These are phyloP conservation scores for Zymoseptoria passerinii DNA, from an alignment of 2,329 filamentous ascomycete species.

Conservation along the genomic window DNA sequence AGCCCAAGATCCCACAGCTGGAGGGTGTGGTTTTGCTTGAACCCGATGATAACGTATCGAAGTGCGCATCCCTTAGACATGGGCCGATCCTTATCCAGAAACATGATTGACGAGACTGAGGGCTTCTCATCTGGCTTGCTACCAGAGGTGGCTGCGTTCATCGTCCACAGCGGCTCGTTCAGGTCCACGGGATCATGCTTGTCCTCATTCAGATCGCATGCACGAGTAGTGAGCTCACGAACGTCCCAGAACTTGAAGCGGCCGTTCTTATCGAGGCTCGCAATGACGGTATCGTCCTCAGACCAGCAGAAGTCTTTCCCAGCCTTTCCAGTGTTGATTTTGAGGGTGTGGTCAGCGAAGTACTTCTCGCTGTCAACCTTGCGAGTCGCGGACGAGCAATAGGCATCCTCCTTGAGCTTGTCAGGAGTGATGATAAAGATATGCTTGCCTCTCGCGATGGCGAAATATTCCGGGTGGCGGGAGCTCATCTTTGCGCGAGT, in stretches of 20 bases:
- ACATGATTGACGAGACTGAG: constrained; percentile 90
- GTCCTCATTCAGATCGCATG: constrained; percentile 35
- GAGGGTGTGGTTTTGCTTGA: constrained; percentile 98
- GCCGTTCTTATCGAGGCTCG: constrained; percentile 93
- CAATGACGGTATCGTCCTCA: constrained; percentile 88
- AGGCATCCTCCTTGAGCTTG: constrained; percentile 44
- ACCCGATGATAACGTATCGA: constrained; percentile 90
- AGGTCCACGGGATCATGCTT: constrained; percentile 51
- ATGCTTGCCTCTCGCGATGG: constrained; percentile 88
- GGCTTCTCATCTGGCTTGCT: constrained; percentile 61
- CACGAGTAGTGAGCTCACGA: constrained; percentile 57
- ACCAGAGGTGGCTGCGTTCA: constrained; percentile 52
- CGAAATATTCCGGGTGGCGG: constrained; percentile 85
- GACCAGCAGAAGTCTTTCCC: constrained; percentile 98
- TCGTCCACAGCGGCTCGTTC: constrained; percentile 75
- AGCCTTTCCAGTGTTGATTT: constrained; percentile 94
- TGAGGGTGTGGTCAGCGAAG: constrained; percentile 75
- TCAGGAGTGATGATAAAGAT: constrained; percentile 75
- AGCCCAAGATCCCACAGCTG: constrained; percentile 97
- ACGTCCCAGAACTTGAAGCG: constrained; percentile 98
- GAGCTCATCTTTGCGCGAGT: constrained; percentile 87
- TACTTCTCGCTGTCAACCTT: constrained; percentile 80
- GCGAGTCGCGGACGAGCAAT: constrained; percentile 44
- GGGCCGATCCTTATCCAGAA: constrained; percentile 91
- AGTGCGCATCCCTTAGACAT: constrained; percentile 84